Percentiles rank a stretch among this genome's conserved stretches.
phyloP scores from a whole-genome alignment of 2,329 filamentous ascomycete genomes.

The Cercospora zeae-maydis region DNA sequence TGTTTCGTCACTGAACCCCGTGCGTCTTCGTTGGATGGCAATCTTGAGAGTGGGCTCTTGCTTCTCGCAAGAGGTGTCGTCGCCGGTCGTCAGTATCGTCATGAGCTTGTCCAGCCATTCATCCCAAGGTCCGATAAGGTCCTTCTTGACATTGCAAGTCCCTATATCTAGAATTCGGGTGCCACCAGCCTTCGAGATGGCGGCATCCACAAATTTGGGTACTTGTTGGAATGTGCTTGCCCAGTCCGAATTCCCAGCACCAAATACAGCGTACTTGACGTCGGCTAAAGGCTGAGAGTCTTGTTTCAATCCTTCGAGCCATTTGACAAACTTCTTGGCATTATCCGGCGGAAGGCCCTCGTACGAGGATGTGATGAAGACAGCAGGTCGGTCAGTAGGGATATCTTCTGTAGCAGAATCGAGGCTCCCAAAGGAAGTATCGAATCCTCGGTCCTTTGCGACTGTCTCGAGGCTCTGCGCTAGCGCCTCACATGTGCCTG shows the following conservation, averaged over 20 bases:
- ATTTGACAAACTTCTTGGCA: slow-evolving; percentile 42
- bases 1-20: slow-evolving; percentile 3
- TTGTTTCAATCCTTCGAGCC: slow-evolving; percentile 30
- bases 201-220: slow-evolving; percentile 38
- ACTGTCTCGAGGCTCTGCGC: slow-evolving; percentile 39
- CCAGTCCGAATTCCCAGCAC: slow-evolving; percentile 44
- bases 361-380: slow-evolving; percentile 42
- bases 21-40: neutral
- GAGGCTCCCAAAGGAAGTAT: slow-evolving; percentile 36
- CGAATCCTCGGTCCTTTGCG: slow-evolving; percentile 38
- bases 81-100: slow-evolving; percentile 2
- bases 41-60: neutral
- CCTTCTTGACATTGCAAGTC: slow-evolving; percentile 38
- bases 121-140: slow-evolving; percentile 43
- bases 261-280: slow-evolving; percentile 42
- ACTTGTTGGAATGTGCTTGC: slow-evolving; percentile 42
- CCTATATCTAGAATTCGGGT: slow-evolving; percentile 33
- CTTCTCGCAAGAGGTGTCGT: neutral
- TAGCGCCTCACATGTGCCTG: slow-evolving; percentile 40
- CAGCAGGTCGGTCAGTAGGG: slow-evolving; percentile 38
- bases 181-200: slow-evolving; percentile 36
- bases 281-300: slow-evolving; percentile 29
- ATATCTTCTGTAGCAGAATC: slow-evolving; percentile 32
- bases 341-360: slow-evolving; percentile 46
- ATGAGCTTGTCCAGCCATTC: slow-evolving; percentile 32